These are phyloP conservation scores for Stylosanthes scabra DNA, from an alignment of 331 rosid genomes.

Conservation along the genomic window DNA sequence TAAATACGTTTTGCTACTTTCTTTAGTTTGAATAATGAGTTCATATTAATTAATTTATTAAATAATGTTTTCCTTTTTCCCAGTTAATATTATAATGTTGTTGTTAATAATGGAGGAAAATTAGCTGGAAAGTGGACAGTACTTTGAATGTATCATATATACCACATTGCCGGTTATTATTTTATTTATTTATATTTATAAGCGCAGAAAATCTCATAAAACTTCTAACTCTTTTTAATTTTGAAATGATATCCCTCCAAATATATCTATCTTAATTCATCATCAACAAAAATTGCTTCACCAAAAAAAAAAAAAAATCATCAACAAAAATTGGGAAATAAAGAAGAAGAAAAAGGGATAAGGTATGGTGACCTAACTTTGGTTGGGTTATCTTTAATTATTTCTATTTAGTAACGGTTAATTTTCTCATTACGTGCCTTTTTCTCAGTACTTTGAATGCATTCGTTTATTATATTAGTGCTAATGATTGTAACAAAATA, in stretches of 20 bases:
- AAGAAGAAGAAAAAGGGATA: background rate
- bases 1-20: no score
- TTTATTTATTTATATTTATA: background rate
- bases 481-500: background rate
- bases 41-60: no score
- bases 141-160: background rate
- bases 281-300: background rate
- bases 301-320: no score
- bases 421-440: background rate
- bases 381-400: constrained; percentile 3
- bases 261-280: background rate
- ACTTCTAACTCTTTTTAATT: background rate
- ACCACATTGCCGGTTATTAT: background rate
- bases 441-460: background rate
- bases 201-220: background rate
- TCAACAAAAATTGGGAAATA: background rate
- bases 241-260: background rate
- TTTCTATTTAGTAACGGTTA: background rate
- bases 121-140: constrained; percentile 17
- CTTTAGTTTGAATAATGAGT: no score
- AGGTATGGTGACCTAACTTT: background rate
- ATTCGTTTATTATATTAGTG: background rate
- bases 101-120: background rate
- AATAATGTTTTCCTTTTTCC: no score
- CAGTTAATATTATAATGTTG: background rate